Evolutionary conservation across 495 filamentous ascomycete genomes (phyloP), one percentile per base, ranked within the genome.

Genomic region (Melanomma pulvis-pyrius): DNA sequence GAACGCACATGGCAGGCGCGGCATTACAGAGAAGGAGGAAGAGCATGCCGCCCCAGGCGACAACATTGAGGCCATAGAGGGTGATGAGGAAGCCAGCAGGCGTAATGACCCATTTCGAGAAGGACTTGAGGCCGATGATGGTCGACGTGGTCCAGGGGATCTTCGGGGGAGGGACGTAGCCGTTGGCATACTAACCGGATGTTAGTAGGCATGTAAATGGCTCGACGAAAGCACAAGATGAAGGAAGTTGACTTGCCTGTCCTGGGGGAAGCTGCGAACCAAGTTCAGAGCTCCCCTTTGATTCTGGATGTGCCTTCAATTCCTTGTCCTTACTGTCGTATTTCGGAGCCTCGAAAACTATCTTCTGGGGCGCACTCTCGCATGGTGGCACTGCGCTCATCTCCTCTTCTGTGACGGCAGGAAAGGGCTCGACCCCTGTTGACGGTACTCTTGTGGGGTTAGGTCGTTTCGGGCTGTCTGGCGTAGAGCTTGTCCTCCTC

Each of bases 1-100:
- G 88, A 50, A 82, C 81, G 78, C 91, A 94, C 92, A 94, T 93
- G 65, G 86, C 86, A 0, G 90, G 88, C 0, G 85, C 81, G 13
- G 88, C 92, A 69, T 89, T 88, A 76, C 83, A 86, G 58, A 96
- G 81, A 9, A 96, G 83, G 19, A 96, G 81, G 79, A 96, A 93
- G 21, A 96, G 79, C 92, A 96, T 96, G 36, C 87, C 90, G 56
- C 92, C 92, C 92, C 92, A 96, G 9, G 91, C 92, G 5, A 96
- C 81, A 1, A 94, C 82, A 57, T 90, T 91, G 29, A 94, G 84
- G 21, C 87, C 87, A 78, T 96, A 96, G 46, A 96, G 74, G 1
- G 85, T 88, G 48, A 92, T 80, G 64, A 91, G 79, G 74, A 92
- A 89, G 12, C 91, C 90, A 68, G 86, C 75, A 0, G 88, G 88